A percentile compares a stretch with the other conserved stretches of the same genome.
Evolutionary conservation across 768 basidiomycete genomes (phyloP).

Genomic region (Panaeolus cyanescens): DNA sequence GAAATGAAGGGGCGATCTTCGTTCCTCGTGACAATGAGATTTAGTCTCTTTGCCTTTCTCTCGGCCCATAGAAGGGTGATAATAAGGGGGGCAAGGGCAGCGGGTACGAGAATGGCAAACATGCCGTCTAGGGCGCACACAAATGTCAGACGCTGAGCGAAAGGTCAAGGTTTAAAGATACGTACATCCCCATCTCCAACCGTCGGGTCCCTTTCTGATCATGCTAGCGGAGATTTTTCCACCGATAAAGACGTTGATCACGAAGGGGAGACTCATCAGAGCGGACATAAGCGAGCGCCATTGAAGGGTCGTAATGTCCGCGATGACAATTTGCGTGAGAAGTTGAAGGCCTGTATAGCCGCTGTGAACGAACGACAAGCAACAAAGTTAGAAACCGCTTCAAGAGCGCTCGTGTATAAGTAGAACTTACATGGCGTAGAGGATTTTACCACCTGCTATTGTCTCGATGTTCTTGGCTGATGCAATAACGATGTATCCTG

Average conservation of each 20-base stretch:
- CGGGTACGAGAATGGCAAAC: constrained; percentile 59
- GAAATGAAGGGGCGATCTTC: not conserved
- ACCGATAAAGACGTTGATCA: constrained; percentile 69
- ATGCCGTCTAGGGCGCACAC: constrained; percentile 42
- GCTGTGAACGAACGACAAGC: constrained; percentile 29
- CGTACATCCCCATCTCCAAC: constrained; percentile 75
- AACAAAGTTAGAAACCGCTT: constrained; percentile 7
- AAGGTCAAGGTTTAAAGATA: constrained; percentile 14
- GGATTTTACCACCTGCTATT: constrained; percentile 54
- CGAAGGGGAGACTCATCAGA: constrained; percentile 30
- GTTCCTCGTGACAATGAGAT: constrained; percentile 18
- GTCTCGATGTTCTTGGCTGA: constrained; percentile 45
- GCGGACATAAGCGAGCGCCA: constrained; percentile 56
- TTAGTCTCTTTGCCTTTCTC: constrained; percentile 42
- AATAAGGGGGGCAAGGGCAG: constrained; percentile 52
- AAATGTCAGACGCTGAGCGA: not conserved
- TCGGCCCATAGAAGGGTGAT: constrained; percentile 58
- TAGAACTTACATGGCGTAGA: constrained; percentile 53
- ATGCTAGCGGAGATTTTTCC: constrained; percentile 57
- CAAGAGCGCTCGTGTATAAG: not conserved
- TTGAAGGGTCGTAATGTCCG: constrained; percentile 58
- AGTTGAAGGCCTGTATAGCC: constrained; percentile 71
- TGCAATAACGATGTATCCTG: constrained; percentile 56
- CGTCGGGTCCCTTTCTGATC: constrained; percentile 28
- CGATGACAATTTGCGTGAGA: constrained; percentile 64